Evolutionary conservation across 1,284 basidiomycete species (phyloP).

Genomic region (Neonothopanus nambi): DNA sequence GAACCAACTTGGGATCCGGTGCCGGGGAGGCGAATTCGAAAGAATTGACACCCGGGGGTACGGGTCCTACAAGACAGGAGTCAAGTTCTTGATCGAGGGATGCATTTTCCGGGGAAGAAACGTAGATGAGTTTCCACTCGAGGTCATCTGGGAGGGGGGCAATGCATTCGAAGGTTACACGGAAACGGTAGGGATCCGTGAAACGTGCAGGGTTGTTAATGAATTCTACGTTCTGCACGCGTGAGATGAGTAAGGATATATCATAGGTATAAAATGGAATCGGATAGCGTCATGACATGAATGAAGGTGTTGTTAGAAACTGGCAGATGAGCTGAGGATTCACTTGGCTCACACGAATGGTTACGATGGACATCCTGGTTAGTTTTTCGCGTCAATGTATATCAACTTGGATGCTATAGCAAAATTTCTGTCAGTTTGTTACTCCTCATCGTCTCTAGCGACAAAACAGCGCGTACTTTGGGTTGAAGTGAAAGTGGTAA

Average conservation of each 20-base stretch:
- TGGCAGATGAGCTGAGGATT: no score
- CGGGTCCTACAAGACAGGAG: conserved; percentile 93
- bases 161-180: conserved; percentile 98
- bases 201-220: conserved; percentile 93
- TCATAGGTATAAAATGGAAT: neutral
- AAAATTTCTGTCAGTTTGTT: no score
- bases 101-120: conserved; percentile 91
- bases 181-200: conserved; percentile 89
- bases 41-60: conserved; percentile 92
- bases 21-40: conserved; percentile 92
- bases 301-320: no score
- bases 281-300: neutral
- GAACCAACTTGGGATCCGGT: conserved; percentile 75
- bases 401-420: no score
- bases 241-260: neutral
- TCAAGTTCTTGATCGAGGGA: conserved; percentile 96
- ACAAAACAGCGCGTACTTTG: no score
- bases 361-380: conserved; percentile 65
- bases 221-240: conserved; percentile 75
- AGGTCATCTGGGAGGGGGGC: conserved; percentile 92
- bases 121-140: conserved; percentile 97
- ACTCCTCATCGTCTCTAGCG: no score
- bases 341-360: conserved; percentile 53
- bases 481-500: no score
- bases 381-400: neutral